Percentiles rank a stretch among this genome's conserved stretches.
These are phyloP conservation scores for Parascedosporium putredinis DNA, from an alignment of 2,329 filamentous ascomycete genomes.

Conservation along the genomic window DNA sequence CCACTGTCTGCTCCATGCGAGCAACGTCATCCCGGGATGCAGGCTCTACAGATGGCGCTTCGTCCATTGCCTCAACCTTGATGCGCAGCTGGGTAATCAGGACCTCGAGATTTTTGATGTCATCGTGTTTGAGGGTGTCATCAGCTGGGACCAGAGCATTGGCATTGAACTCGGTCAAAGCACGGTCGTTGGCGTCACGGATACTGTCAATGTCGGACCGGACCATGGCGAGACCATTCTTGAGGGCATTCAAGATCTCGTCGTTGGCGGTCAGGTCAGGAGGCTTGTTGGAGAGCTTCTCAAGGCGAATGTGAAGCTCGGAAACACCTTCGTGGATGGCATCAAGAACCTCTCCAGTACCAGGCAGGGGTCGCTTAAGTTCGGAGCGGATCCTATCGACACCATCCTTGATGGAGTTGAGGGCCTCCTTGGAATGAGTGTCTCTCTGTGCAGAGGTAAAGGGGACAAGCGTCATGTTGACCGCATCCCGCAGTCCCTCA, in stretches of 20 bases:
- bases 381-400: constrained; percentile 68
- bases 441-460: constrained; percentile 28
- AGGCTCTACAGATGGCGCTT: constrained; percentile 19
- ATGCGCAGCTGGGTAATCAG: constrained; percentile 72
- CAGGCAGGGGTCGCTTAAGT: constrained; percentile 54
- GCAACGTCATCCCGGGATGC: constrained; percentile 43
- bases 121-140: constrained; percentile 52
- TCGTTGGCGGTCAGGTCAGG: constrained; percentile 75
- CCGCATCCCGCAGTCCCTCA: constrained; percentile 66
- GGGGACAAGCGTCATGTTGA: constrained; percentile 60
- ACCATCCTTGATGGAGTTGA: constrained; percentile 60
- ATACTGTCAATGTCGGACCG: constrained; percentile 69
- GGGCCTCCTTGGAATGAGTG: constrained; percentile 45
- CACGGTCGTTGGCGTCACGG: constrained; percentile 41
- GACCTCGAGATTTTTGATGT: constrained; percentile 77
- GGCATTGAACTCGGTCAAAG: constrained; percentile 41
- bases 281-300: constrained; percentile 67
- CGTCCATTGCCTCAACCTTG: constrained; percentile 58
- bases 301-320: constrained; percentile 65
- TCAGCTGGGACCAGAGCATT: constrained; percentile 18
- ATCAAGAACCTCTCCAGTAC: constrained; percentile 81
- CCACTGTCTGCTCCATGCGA: constrained; percentile 42
- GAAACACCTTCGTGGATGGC: constrained; percentile 81
- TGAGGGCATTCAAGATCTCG: constrained; percentile 81
- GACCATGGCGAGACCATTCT: constrained; percentile 66